Conservation (phyloP, 148 eudicot species). For the Amaranthus cruentus region DNA sequence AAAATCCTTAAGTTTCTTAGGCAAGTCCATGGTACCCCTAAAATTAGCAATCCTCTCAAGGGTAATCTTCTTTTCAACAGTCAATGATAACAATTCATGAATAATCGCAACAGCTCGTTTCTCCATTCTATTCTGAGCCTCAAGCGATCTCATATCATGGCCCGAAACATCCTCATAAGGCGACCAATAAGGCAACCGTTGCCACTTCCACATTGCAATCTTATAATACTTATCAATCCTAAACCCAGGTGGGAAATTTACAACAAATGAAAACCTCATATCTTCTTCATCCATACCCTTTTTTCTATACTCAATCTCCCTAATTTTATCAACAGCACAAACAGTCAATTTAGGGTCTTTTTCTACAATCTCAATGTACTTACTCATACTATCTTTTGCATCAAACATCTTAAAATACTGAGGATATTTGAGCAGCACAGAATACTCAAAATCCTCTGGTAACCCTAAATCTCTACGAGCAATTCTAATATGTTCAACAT, state of each 20-base stretch:
- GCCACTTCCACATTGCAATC: slow-evolving; percentile 98
- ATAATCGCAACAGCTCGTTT: slow-evolving; percentile 81
- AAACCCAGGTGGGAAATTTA: slow-evolving; percentile 95
- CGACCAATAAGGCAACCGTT: slow-evolving; percentile 94
- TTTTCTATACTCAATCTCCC: slow-evolving; percentile 87
- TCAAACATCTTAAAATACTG: slow-evolving; percentile 76
- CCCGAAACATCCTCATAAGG: slow-evolving; percentile 87
- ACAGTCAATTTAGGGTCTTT: slow-evolving; percentile 47
- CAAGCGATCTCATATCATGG: slow-evolving; percentile 81
- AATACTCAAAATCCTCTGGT: slow-evolving; percentile 87
- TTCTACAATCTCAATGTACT: slow-evolving; percentile 77
- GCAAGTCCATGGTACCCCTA: slow-evolving; percentile 67
- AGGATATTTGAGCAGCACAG: slow-evolving; percentile 73
- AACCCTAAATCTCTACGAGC: slow-evolving; percentile 80
- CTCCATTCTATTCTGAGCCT: slow-evolving; percentile 91
- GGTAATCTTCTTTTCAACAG: slow-evolving; percentile 94
- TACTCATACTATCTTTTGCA: slow-evolving; percentile 55
- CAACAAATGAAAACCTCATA: slow-evolving; percentile 71
- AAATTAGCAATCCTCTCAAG: slow-evolving; percentile 97
- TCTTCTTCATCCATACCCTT: slow-evolving; percentile 74
- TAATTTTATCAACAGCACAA: slow-evolving; percentile 67
- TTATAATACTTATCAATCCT: slow-evolving; percentile 76
- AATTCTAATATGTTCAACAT: slow-evolving; percentile 69
- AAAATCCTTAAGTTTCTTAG: slow-evolving; percentile 83
- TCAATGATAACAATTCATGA: slow-evolving; percentile 78